phyloP scores from a whole-genome alignment of 2,329 filamentous ascomycete genomes.

The Colletotrichum plurivorum region DNA sequence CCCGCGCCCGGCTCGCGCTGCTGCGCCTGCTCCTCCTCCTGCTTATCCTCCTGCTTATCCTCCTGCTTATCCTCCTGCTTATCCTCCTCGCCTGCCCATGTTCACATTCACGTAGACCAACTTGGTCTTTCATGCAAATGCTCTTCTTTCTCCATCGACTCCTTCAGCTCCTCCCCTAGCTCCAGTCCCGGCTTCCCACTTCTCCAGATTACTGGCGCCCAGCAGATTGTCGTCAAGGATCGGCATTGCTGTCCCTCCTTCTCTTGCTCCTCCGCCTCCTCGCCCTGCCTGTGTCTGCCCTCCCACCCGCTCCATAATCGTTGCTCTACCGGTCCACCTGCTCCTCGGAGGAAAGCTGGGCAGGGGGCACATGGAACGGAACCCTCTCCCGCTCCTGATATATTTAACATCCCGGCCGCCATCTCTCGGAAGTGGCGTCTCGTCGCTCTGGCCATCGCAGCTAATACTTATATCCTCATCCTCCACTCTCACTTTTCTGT shows the following conservation, averaged over 20 bases:
- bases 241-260: slow-evolving; percentile 6
- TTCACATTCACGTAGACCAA: not conserved
- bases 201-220: slow-evolving; percentile 18
- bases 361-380: slow-evolving; percentile 37
- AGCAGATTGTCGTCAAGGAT: slow-evolving; percentile 34
- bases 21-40: slow-evolving; percentile 12
- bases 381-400: slow-evolving; percentile 30
- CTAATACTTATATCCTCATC: slow-evolving; percentile 36
- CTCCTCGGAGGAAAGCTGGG: slow-evolving; percentile 30
- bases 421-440: slow-evolving; percentile 16
- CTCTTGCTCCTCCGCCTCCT: not conserved
- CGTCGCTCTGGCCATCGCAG: slow-evolving; percentile 18
- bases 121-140: slow-evolving; percentile 3
- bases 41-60: slow-evolving; percentile 11
- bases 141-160: slow-evolving; percentile 12
- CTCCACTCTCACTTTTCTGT: slow-evolving; percentile 9
- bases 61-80: slow-evolving; percentile 10
- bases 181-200: slow-evolving; percentile 12
- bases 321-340: slow-evolving; percentile 23
- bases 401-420: slow-evolving; percentile 32
- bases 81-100: slow-evolving; percentile 10
- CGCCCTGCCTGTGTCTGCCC: slow-evolving; percentile 24
- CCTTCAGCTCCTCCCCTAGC: not conserved
- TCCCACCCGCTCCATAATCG: slow-evolving; percentile 14
- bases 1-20: slow-evolving; percentile 4